These are phyloP conservation scores for Kregervanrija fluxuum DNA, from an alignment of 805 yeast genomes.

Conservation along the genomic window DNA sequence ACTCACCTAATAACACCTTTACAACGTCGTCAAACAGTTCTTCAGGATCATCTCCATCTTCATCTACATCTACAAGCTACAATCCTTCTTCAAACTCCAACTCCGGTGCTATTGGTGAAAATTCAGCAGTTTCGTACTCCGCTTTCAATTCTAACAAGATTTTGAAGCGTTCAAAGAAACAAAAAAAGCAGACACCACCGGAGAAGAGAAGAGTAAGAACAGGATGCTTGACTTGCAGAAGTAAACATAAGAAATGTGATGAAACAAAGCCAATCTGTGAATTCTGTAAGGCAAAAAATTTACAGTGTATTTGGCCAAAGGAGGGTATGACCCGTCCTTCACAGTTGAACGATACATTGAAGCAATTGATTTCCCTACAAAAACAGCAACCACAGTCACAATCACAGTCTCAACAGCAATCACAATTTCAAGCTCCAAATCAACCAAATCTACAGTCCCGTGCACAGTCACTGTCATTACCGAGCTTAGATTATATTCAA, in stretches of 20 bases:
- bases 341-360: conserved; percentile 5
- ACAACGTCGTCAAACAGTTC: too few species aligned
- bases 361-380: conserved; percentile 4
- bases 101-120: too few species aligned
- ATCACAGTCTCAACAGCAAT: too few species aligned
- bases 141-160: neutral
- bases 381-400: neutral
- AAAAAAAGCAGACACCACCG: conserved; percentile 24
- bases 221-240: conserved; percentile 48
- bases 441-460: neutral
- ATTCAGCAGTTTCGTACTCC: neutral
- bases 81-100: too few species aligned
- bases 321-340: conserved; percentile 5
- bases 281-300: conserved; percentile 32
- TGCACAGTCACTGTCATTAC: neutral
- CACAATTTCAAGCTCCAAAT: neutral
- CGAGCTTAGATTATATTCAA: too few species aligned
- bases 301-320: conserved; percentile 32
- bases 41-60: too few species aligned
- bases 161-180: conserved; percentile 5
- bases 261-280: conserved; percentile 47
- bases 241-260: conserved; percentile 49
- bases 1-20: too few species aligned
- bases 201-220: conserved; percentile 32
- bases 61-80: too few species aligned